These are phyloP conservation scores for Solanum chilense DNA, from an alignment of 257 asterid species.

Conservation along the genomic window DNA sequence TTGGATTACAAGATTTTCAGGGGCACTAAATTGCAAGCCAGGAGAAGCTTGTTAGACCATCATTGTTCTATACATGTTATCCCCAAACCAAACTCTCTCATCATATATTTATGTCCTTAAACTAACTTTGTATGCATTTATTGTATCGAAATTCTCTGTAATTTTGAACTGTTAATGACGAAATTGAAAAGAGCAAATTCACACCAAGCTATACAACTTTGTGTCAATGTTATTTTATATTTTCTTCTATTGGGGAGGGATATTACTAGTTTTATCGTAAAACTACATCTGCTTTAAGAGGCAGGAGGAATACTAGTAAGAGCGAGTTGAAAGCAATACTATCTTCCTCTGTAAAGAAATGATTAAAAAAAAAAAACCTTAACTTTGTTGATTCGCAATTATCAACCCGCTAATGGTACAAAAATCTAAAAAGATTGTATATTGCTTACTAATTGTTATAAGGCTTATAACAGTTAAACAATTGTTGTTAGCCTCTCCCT, in stretches of 20 bases:
- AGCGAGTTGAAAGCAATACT: neutral
- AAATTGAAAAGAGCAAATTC: neutral
- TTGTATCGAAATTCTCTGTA: neutral
- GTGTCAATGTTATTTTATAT: neutral
- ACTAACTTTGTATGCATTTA: neutral
- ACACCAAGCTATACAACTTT: neutral
- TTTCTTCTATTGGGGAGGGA: neutral
- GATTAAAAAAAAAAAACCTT: neutral
- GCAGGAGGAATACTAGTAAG: neutral
- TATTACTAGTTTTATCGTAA: neutral
- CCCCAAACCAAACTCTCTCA: neutral
- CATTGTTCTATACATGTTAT: neutral
- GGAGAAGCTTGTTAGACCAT: constrained; percentile 36
- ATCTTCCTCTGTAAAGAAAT: neutral
- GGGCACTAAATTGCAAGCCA: constrained; percentile 34
- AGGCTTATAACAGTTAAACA: neutral
- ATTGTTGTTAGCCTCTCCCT: neutral
- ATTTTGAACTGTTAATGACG: neutral
- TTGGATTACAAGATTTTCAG: constrained; percentile 49
- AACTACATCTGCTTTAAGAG: neutral
- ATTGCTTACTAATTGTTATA: neutral
- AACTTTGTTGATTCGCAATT: neutral
- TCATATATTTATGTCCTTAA: neutral
- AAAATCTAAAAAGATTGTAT: neutral
- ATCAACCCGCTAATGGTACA: neutral